Evolutionary conservation across 1,284 basidiomycete species (phyloP), one percentile per base, ranked within the genome.

Genomic region (Phaffia rhodozyma): DNA sequence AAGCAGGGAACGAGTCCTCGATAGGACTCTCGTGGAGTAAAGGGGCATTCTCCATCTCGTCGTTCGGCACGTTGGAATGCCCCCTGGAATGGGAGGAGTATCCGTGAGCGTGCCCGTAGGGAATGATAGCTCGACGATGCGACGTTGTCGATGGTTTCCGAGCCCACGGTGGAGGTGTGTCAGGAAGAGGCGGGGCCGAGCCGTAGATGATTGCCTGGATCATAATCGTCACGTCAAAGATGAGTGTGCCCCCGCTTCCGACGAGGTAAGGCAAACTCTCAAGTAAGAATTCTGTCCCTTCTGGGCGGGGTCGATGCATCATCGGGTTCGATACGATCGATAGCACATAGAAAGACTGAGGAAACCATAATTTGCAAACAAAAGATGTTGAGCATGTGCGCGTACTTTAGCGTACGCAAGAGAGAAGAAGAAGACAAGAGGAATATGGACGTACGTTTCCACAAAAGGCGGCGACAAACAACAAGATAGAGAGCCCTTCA

Each of bases 401-500:
- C 16, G 34, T 47, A 34, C 18, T 27, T 53, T 30, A 29, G 21
- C 43, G 32, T 7, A 9, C n/a, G 51, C 51, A 27, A 9, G 23
- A 25, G 27, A 16, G n/a, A 47, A 30, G 32, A n/a, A 5, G 38
- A 56, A 16, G 50, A 11, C 18, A 25, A 53, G 54, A 38, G 11
- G 29, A 43, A 43, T 11, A 16, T 43, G 16, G 5, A 70, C 73
- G 69, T 58, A 75, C 67, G 75, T 96, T 97, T 65, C 91, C 92
- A 43, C 89, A 77, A 74, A 96, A 96, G 5, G 92, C 92, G 72
- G 87, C 91, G 55, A 92, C 74, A 74, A 97, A 97, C 25, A 97
- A 81, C 72, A 86, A 85, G 75, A 96, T 86, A n/a, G 91, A 92
- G 52, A 97, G 81, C 6, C 92, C 92, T 81, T 92, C 91, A 20